A percentile compares a stretch with the other conserved stretches of the same genome.
Conservation (phyloP, 2,329 filamentous ascomycete species). For the Phyllosticta ampelicida region DNA sequence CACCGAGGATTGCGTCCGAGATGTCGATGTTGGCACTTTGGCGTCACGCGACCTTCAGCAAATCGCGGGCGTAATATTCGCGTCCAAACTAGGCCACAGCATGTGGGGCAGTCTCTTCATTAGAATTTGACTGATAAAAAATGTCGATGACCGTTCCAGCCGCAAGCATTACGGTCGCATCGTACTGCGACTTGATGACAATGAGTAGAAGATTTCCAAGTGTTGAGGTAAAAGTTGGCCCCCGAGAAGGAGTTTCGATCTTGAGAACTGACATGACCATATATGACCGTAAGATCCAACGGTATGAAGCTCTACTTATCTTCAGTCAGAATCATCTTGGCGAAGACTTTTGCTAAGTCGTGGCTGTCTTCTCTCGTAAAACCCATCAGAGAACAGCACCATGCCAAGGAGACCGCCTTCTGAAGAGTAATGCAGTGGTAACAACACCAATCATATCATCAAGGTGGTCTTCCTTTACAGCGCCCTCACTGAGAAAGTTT, state of each 20-base stretch:
- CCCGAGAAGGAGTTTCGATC: constrained; percentile 54
- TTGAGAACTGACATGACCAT: constrained; percentile 80
- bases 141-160: constrained; percentile 86
- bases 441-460: not conserved
- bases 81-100: constrained; percentile 85
- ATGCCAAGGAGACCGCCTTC: not conserved
- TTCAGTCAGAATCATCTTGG: constrained; percentile 29
- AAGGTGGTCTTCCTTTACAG: not conserved
- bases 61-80: constrained; percentile 62
- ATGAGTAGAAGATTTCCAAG: constrained; percentile 81
- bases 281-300: constrained; percentile 83
- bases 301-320: constrained; percentile 86
- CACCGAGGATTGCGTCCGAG: constrained; percentile 72
- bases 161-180: constrained; percentile 72
- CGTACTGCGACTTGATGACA: constrained; percentile 79
- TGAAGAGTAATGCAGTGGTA: not conserved
- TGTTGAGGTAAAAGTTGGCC: constrained; percentile 57
- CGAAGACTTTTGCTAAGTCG: not conserved
- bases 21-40: constrained; percentile 70
- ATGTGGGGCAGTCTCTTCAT: constrained; percentile 84
- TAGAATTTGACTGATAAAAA: constrained; percentile 77
- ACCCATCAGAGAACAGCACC: not conserved
- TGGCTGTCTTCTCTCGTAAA: not conserved
- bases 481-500: not conserved
- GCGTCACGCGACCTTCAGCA: constrained; percentile 57